Base-by-base conservation (phyloP, 345 rosid species). In the Physaria fendleri region DNA sequence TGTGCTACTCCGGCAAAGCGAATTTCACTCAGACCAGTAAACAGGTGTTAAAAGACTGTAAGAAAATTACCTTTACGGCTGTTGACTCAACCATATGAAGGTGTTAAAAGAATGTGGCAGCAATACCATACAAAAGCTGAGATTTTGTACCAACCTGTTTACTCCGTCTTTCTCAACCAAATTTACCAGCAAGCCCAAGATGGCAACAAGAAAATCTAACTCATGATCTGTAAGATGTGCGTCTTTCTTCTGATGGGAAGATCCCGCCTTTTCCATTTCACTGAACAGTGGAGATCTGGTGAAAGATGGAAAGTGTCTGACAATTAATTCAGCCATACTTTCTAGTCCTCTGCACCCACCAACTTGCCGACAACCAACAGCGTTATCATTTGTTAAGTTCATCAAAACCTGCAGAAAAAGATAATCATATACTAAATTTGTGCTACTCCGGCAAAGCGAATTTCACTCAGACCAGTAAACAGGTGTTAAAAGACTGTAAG, bases 321-420 rank as follows among this genome's bases (percentile, higher is more conserved):
- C 95, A 67, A 88, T 86, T 75, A 92, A 66, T 45, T 76, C 71
- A 61, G 81, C 74, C 89, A 92, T 78, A 39, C 79, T 76, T 78
- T 92, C 98, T 59, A 92, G 72, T 33, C 89, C 98, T 64, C 87
- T 86, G 62, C 78, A 89, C 14, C 78, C 74, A 71, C 89, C 94
- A 72, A 92, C 78, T 85, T 88, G 85, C 67, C 65, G 82, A 76
- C 98, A 92, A 42, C 97, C 94, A 34, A 74, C 64, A 44, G 93
- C 77, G 44, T 92, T 88, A 48, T 86, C 98, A 76, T 92, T 92
- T 13, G 98, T 89, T 64, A 88, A 72, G 74, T 92, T 92, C 91
- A 92, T 88, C 56, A 92, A 74, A 51, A 89, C 97, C 98, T 92
- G n/a, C n/a, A n/a, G n/a, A n/a, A n/a, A n/a, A n/a, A n/a, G n/a